phyloP scores from a whole-genome alignment of 768 basidiomycete species.

The Agaricus subrufescens region DNA sequence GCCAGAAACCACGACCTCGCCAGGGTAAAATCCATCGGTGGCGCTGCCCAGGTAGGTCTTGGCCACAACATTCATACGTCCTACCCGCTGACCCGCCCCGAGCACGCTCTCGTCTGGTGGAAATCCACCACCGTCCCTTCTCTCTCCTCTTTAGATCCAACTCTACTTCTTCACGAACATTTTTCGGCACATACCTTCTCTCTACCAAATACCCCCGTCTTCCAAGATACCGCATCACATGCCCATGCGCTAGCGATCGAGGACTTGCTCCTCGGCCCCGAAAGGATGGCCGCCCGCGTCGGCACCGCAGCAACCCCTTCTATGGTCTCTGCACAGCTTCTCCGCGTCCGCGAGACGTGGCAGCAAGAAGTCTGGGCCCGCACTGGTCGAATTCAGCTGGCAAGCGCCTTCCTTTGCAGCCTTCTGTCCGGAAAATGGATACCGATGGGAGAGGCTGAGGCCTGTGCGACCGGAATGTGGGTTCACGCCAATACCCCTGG shows the following conservation, averaged over 20 bases:
- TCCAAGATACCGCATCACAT: slow-evolving; percentile 79
- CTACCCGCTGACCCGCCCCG: slow-evolving; percentile 12
- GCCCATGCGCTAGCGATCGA: slow-evolving; percentile 75
- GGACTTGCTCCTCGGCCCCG: slow-evolving; percentile 71
- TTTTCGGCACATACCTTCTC: slow-evolving; percentile 66
- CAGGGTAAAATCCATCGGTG: slow-evolving; percentile 72
- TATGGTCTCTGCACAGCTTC: slow-evolving; percentile 68
- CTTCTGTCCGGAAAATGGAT: slow-evolving; percentile 69
- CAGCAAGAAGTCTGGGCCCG: slow-evolving; percentile 73
- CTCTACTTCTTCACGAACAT: slow-evolving; percentile 63
- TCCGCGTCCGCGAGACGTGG: slow-evolving; percentile 76
- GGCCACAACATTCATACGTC: neutral
- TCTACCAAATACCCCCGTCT: slow-evolving; percentile 66
- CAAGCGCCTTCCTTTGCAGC: slow-evolving; percentile 69
- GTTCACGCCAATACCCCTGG: slow-evolving; percentile 43
- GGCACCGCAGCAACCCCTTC: slow-evolving; percentile 71
- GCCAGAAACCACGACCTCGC: slow-evolving; percentile 63
- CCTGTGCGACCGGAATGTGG: slow-evolving; percentile 78
- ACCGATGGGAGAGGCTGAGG: slow-evolving; percentile 70
- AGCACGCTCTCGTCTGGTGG: slow-evolving; percentile 85
- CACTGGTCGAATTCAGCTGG: slow-evolving; percentile 75
- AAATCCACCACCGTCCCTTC: slow-evolving; percentile 72
- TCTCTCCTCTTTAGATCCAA: slow-evolving; percentile 68
- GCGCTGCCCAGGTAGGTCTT: slow-evolving; percentile 65
- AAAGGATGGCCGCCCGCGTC: slow-evolving; percentile 70